These are phyloP conservation scores for Fusarium oligoseptatum DNA, from an alignment of 2,329 filamentous ascomycete species.

Conservation along the genomic window DNA sequence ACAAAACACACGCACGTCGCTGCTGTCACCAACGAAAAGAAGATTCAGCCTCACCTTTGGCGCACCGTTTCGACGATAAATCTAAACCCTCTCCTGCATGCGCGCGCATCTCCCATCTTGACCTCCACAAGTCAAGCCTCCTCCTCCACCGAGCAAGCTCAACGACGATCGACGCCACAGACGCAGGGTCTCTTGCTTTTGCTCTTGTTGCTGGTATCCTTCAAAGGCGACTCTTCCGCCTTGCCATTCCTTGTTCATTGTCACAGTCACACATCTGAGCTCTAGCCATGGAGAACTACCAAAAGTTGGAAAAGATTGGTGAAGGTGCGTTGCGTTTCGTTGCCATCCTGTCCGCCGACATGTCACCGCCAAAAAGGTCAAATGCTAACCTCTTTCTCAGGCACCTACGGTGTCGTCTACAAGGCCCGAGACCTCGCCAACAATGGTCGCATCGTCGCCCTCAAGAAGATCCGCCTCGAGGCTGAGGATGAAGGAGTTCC, in stretches of 20 bases:
- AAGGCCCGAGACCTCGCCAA: conserved; percentile 89
- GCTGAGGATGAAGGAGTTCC: conserved; percentile 95
- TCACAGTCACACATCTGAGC: background rate
- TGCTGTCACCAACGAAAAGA: background rate
- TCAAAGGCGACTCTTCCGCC: conserved; percentile 19
- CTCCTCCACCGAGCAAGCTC: background rate
- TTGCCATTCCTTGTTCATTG: conserved; percentile 28
- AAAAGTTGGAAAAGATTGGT: conserved; percentile 96
- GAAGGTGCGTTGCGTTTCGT: conserved; percentile 83
- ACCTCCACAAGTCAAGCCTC: background rate
- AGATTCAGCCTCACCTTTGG: background rate
- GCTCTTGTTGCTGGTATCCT: conserved; percentile 18
- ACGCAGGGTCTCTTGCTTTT: conserved; percentile 34
- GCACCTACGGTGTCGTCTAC: conserved; percentile 96
- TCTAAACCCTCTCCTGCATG: background rate
- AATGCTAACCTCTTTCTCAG: conserved; percentile 58
- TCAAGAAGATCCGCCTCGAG: conserved; percentile 96
- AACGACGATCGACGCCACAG: conserved; percentile 15
- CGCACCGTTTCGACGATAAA: background rate
- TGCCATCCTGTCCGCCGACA: background rate
- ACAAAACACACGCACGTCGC: background rate
- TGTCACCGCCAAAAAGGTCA: conserved; percentile 5
- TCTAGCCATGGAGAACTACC: conserved; percentile 87
- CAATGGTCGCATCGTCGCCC: conserved; percentile 85
- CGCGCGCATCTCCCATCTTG: background rate